phyloP scores from a whole-genome alignment of 164 flowering plant genomes.

The Stephania japonica region DNA sequence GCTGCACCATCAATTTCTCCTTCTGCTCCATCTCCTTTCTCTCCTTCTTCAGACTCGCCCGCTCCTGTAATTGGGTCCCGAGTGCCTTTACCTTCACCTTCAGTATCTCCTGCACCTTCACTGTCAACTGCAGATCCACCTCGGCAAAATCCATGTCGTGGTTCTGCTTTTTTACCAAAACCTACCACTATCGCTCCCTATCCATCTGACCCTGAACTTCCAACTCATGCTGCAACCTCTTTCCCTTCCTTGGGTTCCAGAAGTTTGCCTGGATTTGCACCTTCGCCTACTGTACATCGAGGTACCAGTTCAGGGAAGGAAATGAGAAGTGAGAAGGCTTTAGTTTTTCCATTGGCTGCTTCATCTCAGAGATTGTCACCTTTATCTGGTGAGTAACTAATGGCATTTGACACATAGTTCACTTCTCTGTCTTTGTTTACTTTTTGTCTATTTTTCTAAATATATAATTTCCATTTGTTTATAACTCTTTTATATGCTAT shows the following conservation, averaged over 20 bases:
- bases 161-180: constrained; percentile 23
- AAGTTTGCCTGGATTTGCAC: constrained; percentile 28
- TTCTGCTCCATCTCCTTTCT: constrained; percentile 20
- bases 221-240: constrained; percentile 17
- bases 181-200: constrained; percentile 24
- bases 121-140: constrained; percentile 19
- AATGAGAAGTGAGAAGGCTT: constrained; percentile 13
- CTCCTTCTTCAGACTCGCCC: constrained; percentile 25
- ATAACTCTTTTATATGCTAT: not conserved
- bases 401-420: constrained; percentile 1
- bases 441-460: not conserved
- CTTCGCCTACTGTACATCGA: constrained; percentile 25
- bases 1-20: constrained; percentile 13
- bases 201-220: constrained; percentile 13
- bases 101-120: constrained; percentile 33
- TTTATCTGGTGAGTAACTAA: constrained; percentile 39
- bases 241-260: constrained; percentile 17
- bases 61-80: constrained; percentile 15
- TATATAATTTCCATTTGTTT: not conserved
- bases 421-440: not conserved
- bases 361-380: constrained; percentile 20
- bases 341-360: constrained; percentile 21
- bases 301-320: constrained; percentile 23
- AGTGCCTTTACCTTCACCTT: constrained; percentile 20
- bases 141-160: constrained; percentile 18